Conservation (phyloP, 306 rosid species). For the Nissolia schottii region DNA sequence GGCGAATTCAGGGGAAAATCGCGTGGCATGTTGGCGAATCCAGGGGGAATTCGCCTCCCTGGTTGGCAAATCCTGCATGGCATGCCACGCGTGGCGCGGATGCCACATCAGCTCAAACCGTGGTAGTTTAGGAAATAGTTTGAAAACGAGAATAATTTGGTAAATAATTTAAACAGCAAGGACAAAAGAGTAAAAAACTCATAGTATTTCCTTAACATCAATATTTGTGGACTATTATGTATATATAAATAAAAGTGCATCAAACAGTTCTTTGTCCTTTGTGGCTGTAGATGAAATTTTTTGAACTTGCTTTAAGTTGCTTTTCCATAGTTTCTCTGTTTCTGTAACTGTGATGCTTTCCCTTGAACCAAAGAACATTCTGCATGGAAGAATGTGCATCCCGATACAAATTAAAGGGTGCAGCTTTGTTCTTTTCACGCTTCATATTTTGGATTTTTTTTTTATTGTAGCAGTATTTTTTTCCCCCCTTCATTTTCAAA, state of each 20-base stretch:
- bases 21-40: too few species aligned
- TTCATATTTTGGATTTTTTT: background rate
- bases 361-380: conserved; percentile 22
- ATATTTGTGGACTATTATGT: background rate
- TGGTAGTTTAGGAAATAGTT: too few species aligned
- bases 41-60: too few species aligned
- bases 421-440: conserved; percentile 14
- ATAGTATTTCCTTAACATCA: too few species aligned
- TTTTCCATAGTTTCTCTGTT: conserved; percentile 3
- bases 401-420: conserved; percentile 17
- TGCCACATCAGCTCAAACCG: too few species aligned
- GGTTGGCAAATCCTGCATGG: too few species aligned
- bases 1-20: too few species aligned
- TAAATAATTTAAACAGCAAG: too few species aligned
- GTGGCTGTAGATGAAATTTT: background rate
- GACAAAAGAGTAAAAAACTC: too few species aligned
- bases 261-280: background rate
- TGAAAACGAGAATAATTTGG: too few species aligned
- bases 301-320: background rate
- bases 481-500: background rate
- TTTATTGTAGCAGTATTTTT: background rate
- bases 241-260: background rate
- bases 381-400: conserved; percentile 25
- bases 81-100: too few species aligned
- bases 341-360: background rate